Evolutionary conservation across 106 monocot species (phyloP).

Genomic region (Ottelia alismoides): DNA sequence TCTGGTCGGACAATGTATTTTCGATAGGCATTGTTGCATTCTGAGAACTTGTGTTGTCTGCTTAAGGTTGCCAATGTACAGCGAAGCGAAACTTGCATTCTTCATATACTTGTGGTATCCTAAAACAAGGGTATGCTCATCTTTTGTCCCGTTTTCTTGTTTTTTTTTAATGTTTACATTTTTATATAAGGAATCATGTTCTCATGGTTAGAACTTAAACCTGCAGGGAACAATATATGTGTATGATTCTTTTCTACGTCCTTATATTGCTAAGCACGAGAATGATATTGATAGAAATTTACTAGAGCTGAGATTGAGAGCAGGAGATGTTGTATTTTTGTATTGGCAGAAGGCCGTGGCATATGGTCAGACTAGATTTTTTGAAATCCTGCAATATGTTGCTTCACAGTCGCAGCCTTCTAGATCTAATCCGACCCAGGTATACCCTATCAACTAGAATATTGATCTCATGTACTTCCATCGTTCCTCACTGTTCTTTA

Average conservation of each 20-base stretch:
- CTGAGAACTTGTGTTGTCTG: too few species aligned
- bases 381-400: conserved; percentile 19
- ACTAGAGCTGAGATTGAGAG: conserved; percentile 23
- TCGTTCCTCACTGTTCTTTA: too few species aligned
- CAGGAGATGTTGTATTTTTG: conserved; percentile 13
- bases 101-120: conserved; percentile 72
- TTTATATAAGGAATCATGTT: too few species aligned
- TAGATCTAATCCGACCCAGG: conserved; percentile 44
- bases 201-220: background rate
- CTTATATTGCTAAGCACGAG: conserved; percentile 27
- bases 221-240: conserved; percentile 33
- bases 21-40: too few species aligned
- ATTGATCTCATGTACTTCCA: too few species aligned
- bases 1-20: too few species aligned
- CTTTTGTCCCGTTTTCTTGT: too few species aligned
- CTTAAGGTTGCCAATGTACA: conserved; percentile 55
- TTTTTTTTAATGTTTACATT: too few species aligned
- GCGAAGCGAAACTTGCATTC: conserved; percentile 52
- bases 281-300: conserved; percentile 25
- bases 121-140: conserved; percentile 39
- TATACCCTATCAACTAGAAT: too few species aligned
- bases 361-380: conserved; percentile 23
- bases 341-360: conserved; percentile 20
- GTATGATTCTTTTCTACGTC: conserved; percentile 24
- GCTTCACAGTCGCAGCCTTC: conserved; percentile 29